Conservation (phyloP, 2,329 filamentous ascomycete species). For the Curvularia spicifera region DNA sequence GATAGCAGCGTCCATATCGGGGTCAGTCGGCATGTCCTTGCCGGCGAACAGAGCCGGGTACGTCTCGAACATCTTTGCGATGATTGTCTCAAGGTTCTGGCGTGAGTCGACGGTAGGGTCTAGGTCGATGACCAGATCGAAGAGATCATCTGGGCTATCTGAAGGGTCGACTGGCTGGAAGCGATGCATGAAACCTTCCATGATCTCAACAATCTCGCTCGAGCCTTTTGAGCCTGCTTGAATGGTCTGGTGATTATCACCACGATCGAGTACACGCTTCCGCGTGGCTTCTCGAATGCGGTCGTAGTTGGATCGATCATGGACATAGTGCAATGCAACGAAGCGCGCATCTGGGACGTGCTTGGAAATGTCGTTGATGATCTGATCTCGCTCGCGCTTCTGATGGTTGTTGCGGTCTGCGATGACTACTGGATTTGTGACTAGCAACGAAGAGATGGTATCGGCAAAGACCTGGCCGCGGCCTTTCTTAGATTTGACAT, state of each 20-base stretch:
- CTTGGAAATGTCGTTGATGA: conserved; percentile 77
- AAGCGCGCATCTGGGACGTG: conserved; percentile 69
- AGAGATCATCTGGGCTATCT: conserved; percentile 75
- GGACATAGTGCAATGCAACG: conserved; percentile 87
- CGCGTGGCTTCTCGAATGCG: conserved; percentile 77
- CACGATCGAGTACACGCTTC: conserved; percentile 79
- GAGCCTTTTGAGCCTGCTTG: conserved; percentile 76
- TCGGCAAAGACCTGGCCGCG: conserved; percentile 80
- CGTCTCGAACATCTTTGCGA: conserved; percentile 72
- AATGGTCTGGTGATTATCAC: conserved; percentile 98
- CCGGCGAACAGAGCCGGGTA: conserved; percentile 77
- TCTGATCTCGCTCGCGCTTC: conserved; percentile 83
- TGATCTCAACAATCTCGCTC: conserved; percentile 82
- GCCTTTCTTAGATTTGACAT: conserved; percentile 77
- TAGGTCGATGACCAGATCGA: conserved; percentile 84
- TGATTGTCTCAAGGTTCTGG: conserved; percentile 80
- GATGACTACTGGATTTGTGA: conserved; percentile 73
- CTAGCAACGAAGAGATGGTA: conserved; percentile 69
- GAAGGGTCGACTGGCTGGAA: conserved; percentile 79
- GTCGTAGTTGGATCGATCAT: conserved; percentile 71
- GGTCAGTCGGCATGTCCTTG: conserved; percentile 67
- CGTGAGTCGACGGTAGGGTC: conserved; percentile 79
- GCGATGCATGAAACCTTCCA: conserved; percentile 89
- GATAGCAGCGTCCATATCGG: conserved; percentile 82
- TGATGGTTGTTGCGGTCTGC: conserved; percentile 96